Evolutionary conservation across 2,329 filamentous ascomycete species (phyloP), one percentile per base, ranked within the genome.

Genomic region (Penicillium freii): DNA sequence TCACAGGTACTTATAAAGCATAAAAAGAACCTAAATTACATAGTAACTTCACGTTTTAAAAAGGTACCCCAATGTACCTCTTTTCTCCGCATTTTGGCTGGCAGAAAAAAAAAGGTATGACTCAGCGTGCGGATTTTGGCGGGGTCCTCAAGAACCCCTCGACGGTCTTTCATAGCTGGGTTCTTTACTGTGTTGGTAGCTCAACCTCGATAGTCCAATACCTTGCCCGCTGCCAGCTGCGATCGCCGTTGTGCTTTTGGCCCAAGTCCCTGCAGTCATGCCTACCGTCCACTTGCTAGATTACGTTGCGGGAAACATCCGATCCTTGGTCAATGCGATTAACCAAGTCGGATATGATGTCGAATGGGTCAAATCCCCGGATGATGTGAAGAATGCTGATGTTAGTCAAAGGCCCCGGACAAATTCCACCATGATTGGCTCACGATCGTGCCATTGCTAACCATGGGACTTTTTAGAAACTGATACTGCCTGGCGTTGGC

Each of bases 301-400:
- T 79, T 97, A 97, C 74, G 93, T 97, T 65, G 93, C 94, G 60
- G 94, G 94, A 71, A 99, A 99, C 76, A 87, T 99, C 67, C 89
- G 93, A 64, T 97, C 92, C 62, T 84, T 99, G 69, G 93, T 92
- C 72, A 99, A 99, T 81, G 94, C 93, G 68, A 96, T 99, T 70
- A 93, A 99, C 76, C 96, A 94, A 77, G 84, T 93, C 58, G 94
- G 94, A 60, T 97, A 93, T 74, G 84, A 90, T 44, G 91, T 99
- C 46, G 90, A 94, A 79, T 97, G 93, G 94, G 83, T 99, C 65
- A 88, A 83, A 68, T 86, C 86, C 34, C 94, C 94, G 5, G 86
- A 89, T 66, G 92, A 97, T 75, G 86, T 99, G 54, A 79, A 86
- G 61, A 86, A 87, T 67, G 94, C 93, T 65, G 90, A 96, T 78